Conservation (phyloP, 306 rosid species). For the Rubus parviflorus region DNA sequence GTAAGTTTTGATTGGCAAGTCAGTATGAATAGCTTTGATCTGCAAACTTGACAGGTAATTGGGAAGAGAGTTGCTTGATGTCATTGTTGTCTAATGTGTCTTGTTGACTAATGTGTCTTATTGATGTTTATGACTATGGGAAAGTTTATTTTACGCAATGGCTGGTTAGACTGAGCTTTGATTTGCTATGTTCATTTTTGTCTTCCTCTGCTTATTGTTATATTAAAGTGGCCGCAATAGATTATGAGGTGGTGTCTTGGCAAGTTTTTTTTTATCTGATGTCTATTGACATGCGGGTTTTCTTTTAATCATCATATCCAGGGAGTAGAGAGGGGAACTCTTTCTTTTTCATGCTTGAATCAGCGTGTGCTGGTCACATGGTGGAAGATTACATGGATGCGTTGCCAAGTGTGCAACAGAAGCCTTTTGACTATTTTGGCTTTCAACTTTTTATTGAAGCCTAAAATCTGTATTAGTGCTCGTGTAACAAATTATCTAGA, state of each 20-base stretch:
- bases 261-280: constrained; percentile 28
- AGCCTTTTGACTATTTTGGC: constrained; percentile 16
- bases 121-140: neutral
- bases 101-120: constrained; percentile 11
- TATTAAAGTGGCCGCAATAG: constrained; percentile 19
- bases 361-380: constrained; percentile 45
- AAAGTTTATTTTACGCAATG: neutral
- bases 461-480: constrained; percentile 20
- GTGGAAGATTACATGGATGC: constrained; percentile 39
- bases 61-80: constrained; percentile 6
- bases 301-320: constrained; percentile 41
- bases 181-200: neutral
- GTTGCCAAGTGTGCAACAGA: constrained; percentile 32
- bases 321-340: constrained; percentile 41
- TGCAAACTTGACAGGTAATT: neutral
- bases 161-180: constrained; percentile 1
- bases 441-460: constrained; percentile 25
- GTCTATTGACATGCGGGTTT: constrained; percentile 31
- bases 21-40: constrained; percentile 3
- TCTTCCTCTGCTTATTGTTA: constrained; percentile 5
- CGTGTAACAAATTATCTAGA: constrained; percentile 22
- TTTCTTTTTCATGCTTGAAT: constrained; percentile 41
- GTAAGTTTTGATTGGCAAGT: neutral
- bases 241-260: constrained; percentile 30
- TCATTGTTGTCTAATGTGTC: neutral